Evolutionary conservation across 257 asterid species (phyloP), one percentile per base, ranked within the genome.

Genomic region (Penstemon newberryi): DNA sequence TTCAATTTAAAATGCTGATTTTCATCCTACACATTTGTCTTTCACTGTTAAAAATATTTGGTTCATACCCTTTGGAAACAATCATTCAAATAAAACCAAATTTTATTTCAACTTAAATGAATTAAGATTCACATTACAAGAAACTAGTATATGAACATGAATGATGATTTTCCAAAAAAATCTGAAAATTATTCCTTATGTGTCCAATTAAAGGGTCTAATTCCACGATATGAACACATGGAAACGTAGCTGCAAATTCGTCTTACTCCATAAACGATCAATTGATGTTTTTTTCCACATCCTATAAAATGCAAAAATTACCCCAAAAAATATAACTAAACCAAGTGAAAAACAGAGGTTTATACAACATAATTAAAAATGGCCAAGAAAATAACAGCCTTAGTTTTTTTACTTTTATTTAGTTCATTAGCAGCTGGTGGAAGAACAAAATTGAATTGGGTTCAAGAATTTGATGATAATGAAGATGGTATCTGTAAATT

Each of bases 401-500:
- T 72, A 36, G 9, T 63, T 63, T 54, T 56, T 15, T 19, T 49
- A 5, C 60, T 72, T 57, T 0, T 70, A 38, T 70, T 69, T 62
- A 55, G 33, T 65, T 43, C 12, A 25, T 42, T 66, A 42, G 76
- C 77, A 58, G 66, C 77, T 46, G 79, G 71, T 61, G 79, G 71
- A 66, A 78, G 83, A 78, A 81, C 75, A 65, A 72, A 59, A 66
- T 40, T 81, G n/a, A 42, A 18, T 4, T 46, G 61, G 36, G 41
- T 7, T 36, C 8, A 12, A 55, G 52, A 68, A 15, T 6, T 56
- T 5, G 60, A 4, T 4, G 77, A 45, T 9, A 13, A 45, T 60
- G 72, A 37, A 54, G 87, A 82, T 66, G 94, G 94, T 3, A 80
- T 86, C 36, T 89, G 96, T 64, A 71, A 58, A 62, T 73, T 73